Conservation (phyloP, 306 rosid species). For the Ammopiptanthus mongolicus region DNA sequence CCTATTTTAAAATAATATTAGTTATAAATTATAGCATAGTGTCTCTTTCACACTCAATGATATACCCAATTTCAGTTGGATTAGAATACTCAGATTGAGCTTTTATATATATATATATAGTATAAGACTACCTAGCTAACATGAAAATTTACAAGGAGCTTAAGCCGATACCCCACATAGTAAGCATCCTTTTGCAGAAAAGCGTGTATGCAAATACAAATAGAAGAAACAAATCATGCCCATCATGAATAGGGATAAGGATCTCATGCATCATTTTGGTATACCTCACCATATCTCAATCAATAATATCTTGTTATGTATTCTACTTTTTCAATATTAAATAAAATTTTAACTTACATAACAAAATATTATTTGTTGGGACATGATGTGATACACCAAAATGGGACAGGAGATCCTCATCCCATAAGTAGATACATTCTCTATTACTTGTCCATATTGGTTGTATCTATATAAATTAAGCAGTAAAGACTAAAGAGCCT, state of each 20-base stretch:
- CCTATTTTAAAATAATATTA: too few species aligned
- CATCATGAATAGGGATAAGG: conserved; percentile 16
- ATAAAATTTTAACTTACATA: too few species aligned
- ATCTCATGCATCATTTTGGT: too few species aligned
- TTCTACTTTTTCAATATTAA: too few species aligned
- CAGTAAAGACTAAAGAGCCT: conserved; percentile 10
- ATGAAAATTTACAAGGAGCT: conserved; percentile 4
- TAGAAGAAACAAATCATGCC: conserved; percentile 11
- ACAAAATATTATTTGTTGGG: too few species aligned
- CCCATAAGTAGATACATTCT: conserved; percentile 1
- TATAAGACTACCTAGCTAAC: background rate
- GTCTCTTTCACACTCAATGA: conserved; percentile 9
- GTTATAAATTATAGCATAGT: background rate
- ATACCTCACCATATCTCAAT: too few species aligned
- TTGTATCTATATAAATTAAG: conserved; percentile 15
- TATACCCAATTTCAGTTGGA: background rate
- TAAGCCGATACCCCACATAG: background rate
- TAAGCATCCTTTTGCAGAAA: background rate
- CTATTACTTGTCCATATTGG: background rate
- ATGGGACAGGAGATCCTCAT: too few species aligned
- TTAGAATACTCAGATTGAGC: background rate
- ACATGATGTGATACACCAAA: too few species aligned
- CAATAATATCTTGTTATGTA: too few species aligned
- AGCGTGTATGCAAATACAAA: background rate
- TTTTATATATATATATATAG: background rate